Evolutionary conservation across 2,329 filamentous ascomycete species (phyloP).

Genomic region (Aspergillus carbonarius): DNA sequence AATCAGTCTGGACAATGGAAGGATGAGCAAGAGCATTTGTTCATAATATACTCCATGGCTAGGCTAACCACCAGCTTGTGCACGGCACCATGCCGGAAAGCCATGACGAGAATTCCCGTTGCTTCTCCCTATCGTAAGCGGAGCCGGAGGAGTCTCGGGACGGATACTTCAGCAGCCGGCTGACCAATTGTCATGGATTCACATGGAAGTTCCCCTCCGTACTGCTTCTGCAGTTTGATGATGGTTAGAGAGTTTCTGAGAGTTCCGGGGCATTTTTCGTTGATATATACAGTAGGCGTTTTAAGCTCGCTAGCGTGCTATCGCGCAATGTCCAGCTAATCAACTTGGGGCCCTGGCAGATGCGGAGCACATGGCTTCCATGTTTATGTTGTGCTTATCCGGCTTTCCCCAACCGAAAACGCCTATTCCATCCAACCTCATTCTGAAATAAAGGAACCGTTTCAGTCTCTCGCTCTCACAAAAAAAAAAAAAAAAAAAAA

Average conservation of each 20-base stretch:
- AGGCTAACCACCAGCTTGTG: neutral
- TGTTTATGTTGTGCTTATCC: neutral
- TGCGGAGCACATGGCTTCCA: neutral
- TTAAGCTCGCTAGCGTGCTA: neutral
- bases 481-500: too few relatives aligned
- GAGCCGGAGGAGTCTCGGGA: neutral
- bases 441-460: neutral
- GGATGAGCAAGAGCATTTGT: neutral
- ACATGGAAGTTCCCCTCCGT: neutral
- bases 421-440: neutral
- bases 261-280: neutral
- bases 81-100: neutral
- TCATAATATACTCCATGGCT: neutral
- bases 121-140: neutral
- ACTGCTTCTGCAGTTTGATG: neutral
- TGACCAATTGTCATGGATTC: neutral
- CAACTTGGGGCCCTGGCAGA: neutral
- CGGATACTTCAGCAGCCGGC: slow-evolving; percentile 5
- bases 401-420: neutral
- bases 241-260: neutral
- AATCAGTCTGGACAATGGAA: neutral
- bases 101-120: neutral
- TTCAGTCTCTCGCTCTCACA: neutral
- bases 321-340: neutral
- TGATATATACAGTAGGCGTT: neutral